These are phyloP conservation scores for Ustilago hordei DNA, from an alignment of 1,284 basidiomycete species.

Conservation along the genomic window DNA sequence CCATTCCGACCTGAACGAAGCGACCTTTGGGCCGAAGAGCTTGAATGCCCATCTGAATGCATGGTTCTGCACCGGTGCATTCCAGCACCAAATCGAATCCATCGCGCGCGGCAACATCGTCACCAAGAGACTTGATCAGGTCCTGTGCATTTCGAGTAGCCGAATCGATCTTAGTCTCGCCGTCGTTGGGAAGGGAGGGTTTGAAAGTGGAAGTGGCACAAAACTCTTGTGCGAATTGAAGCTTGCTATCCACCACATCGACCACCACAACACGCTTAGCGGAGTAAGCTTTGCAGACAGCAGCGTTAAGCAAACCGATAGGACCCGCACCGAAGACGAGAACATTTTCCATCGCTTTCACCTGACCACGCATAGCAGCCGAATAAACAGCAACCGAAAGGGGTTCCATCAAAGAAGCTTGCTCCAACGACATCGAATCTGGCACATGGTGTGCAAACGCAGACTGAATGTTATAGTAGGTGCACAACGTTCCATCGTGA, in stretches of 20 bases:
- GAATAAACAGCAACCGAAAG: constrained; percentile 91
- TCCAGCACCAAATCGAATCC: constrained; percentile 76
- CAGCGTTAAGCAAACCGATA: constrained; percentile 90
- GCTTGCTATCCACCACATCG: constrained; percentile 82
- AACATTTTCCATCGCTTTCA: constrained; percentile 72
- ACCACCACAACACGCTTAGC: constrained; percentile 67
- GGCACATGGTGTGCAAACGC: constrained; percentile 70
- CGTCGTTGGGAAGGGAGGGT: constrained; percentile 71
- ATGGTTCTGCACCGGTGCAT: constrained; percentile 73
- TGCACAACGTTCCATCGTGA: constrained; percentile 84
- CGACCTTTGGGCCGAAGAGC: constrained; percentile 56
- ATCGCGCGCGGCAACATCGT: constrained; percentile 71
- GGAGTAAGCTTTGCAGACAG: constrained; percentile 82
- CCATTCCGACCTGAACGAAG: constrained; percentile 75
- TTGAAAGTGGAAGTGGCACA: constrained; percentile 86
- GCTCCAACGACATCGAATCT: constrained; percentile 71
- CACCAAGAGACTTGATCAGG: constrained; percentile 71
- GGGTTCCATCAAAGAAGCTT: constrained; percentile 83
- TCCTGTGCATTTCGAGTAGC: constrained; percentile 73
- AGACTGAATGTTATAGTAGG: constrained; percentile 72
- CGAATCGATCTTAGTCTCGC: constrained; percentile 67
- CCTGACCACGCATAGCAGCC: constrained; percentile 80
- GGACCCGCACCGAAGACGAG: constrained; percentile 86
- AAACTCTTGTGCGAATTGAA: constrained; percentile 87
- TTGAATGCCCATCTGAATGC: constrained; percentile 65